Percentiles rank a stretch among this genome's conserved stretches.
These are phyloP conservation scores for Talaromyces sp. DNA, from an alignment of 2,329 filamentous ascomycete species.

Conservation along the genomic window DNA sequence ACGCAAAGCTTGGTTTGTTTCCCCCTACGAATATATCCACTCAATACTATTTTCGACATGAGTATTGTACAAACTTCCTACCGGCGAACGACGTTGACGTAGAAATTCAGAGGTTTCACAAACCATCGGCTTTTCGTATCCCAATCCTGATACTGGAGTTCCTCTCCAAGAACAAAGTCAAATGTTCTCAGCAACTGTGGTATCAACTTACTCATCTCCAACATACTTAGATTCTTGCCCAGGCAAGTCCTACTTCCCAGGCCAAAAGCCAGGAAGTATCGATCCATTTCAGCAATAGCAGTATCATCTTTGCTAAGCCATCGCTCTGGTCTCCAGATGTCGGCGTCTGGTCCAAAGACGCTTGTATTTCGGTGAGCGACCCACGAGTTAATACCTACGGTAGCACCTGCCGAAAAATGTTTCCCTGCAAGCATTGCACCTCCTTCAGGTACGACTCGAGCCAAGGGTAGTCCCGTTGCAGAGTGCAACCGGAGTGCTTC, in stretches of 20 bases:
- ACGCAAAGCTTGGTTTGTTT: background rate
- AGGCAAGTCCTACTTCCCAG: background rate
- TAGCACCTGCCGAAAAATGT: slow-evolving; percentile 22
- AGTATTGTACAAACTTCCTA: background rate
- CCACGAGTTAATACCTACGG: slow-evolving; percentile 28
- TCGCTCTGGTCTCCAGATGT: slow-evolving; percentile 24
- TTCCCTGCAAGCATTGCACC: slow-evolving; percentile 12
- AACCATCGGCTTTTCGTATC: background rate
- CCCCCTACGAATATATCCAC: background rate
- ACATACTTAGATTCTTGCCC: slow-evolving; percentile 1
- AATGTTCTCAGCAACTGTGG: slow-evolving; percentile 1
- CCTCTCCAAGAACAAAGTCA: background rate
- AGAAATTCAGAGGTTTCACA: background rate
- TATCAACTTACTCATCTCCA: slow-evolving; percentile 15
- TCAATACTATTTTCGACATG: background rate
- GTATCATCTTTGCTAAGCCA: slow-evolving; percentile 21
- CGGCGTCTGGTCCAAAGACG: slow-evolving; percentile 23
- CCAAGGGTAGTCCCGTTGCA: slow-evolving; percentile 26
- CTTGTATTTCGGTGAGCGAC: slow-evolving; percentile 23
- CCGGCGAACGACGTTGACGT: background rate
- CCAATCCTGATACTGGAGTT: background rate
- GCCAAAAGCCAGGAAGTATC: background rate
- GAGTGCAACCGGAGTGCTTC: slow-evolving; percentile 22
- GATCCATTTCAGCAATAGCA: slow-evolving; percentile 4
- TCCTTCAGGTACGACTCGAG: slow-evolving; percentile 29